phyloP scores from a whole-genome alignment of 495 filamentous ascomycete genomes.

The Lophiostoma macrostomum region DNA sequence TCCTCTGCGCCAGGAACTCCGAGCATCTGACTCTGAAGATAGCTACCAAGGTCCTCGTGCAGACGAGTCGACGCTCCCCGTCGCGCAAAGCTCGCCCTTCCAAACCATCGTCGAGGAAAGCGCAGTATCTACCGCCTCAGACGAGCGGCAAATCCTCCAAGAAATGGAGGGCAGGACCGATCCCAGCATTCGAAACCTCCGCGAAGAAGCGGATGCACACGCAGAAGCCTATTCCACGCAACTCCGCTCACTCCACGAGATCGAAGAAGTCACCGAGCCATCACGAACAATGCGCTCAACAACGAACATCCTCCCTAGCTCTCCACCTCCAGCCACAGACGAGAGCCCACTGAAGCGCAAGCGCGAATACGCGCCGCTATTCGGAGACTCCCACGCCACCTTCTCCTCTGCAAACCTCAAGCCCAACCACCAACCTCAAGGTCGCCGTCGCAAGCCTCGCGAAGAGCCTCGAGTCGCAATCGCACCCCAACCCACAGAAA shows the following conservation, averaged over 20 bases:
- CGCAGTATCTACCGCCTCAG: background rate
- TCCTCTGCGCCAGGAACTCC: conserved; percentile 13
- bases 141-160: conserved; percentile 10
- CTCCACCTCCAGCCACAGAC: conserved; percentile 15
- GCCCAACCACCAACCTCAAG: background rate
- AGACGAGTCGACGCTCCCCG: conserved; percentile 11
- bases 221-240: conserved; percentile 13
- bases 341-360: conserved; percentile 17
- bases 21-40: conserved; percentile 11
- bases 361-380: conserved; percentile 19
- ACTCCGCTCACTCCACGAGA: conserved; percentile 18
- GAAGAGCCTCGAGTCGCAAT: background rate
- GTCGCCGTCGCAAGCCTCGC: background rate
- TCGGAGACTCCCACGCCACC: conserved; percentile 4
- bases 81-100: conserved; percentile 23
- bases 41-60: conserved; percentile 2
- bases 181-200: conserved; percentile 25
- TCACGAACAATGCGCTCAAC: conserved; percentile 9
- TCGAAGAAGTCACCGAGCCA: conserved; percentile 26
- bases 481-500: background rate
- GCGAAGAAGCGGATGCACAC: conserved; percentile 24
- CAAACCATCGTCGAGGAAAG: conserved; percentile 19
- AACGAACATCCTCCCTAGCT: conserved; percentile 5
- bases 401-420: background rate
- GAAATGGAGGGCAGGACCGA: conserved; percentile 18